Evolutionary conservation across 2,329 filamentous ascomycete species (phyloP).

Genomic region (Epicoccum sorghinum): DNA sequence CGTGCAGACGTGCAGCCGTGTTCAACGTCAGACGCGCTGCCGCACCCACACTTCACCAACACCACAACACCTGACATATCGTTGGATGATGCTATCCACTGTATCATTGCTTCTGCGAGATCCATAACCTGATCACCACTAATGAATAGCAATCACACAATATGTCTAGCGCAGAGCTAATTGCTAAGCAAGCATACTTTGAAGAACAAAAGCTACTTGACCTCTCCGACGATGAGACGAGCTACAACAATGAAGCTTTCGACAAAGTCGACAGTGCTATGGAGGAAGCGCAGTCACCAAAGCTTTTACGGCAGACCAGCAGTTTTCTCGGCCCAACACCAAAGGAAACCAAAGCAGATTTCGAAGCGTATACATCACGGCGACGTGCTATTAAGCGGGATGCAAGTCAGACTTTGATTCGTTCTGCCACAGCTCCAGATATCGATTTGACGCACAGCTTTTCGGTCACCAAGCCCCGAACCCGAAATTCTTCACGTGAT

Average conservation of each 20-base stretch:
- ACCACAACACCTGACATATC: background rate
- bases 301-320: constrained; percentile 21
- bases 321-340: constrained; percentile 42
- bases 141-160: background rate
- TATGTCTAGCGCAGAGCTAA: constrained; percentile 34
- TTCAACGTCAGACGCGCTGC: constrained; percentile 12
- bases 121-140: constrained; percentile 1
- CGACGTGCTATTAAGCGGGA: constrained; percentile 21
- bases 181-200: constrained; percentile 39
- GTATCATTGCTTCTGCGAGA: background rate
- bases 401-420: constrained; percentile 10
- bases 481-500: background rate
- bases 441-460: constrained; percentile 22
- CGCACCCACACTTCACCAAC: constrained; percentile 21
- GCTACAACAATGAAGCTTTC: constrained; percentile 22
- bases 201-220: constrained; percentile 38
- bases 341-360: constrained; percentile 35
- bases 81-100: background rate
- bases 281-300: constrained; percentile 22
- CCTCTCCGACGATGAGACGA: constrained; percentile 36
- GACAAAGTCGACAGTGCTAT: constrained; percentile 31
- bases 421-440: constrained; percentile 29
- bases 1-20: constrained; percentile 29
- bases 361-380: constrained; percentile 28
- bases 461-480: constrained; percentile 15